Base-by-base conservation (phyloP, 2,329 filamentous ascomycete genomes). In the Colletotrichum navitas region DNA sequence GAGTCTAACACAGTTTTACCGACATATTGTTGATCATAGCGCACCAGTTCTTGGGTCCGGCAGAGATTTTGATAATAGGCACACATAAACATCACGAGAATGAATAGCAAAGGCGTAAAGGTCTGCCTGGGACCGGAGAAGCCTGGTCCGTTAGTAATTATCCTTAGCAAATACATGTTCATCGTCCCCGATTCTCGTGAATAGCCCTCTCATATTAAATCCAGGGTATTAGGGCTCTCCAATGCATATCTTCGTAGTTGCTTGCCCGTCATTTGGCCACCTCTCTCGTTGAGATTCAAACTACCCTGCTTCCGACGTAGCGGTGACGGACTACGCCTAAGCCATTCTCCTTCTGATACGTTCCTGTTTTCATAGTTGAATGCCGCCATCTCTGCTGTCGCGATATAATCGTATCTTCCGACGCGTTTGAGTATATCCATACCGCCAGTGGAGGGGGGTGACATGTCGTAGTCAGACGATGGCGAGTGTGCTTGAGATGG, bases 401-500 rank as follows among this genome's bases (percentile, higher is more conserved):
- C 47, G 5, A 63, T 29, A 24, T 49, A 55, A 11, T 64, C 18
- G 21, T 68, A 29, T 26, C 51, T 39, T 14, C 59, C 65, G 29
- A 56, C n/a, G 12, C 41, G 49, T 29, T 32, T 41, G 18, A 24
- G 24, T 32, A 21, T 36, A 18, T 56, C 24, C 49, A 47, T 47
- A 18, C 60, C 34, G 32, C 61, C 43, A 3, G 61, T 58, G 5
- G 76, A 75, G 3, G 69, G 73, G 4, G 74, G 73, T 1, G 74
- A 76, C 5, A 43, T 64, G n/a, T 75, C 74, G 59, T 77, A 76
- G 47, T 78, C 76, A 3, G 76, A 78, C 4, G 74, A 49, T 1
- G 76, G 77, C 10, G 55, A 11, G 14, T 59, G 43, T 45, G 51
- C 34, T 8, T 24, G 47, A n/a, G 67, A 60, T 16, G 60, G 43